Percentiles rank a stretch among this genome's conserved stretches.
Conservation (phyloP, 805 yeast genomes). For the Lipomyces sp. region DNA sequence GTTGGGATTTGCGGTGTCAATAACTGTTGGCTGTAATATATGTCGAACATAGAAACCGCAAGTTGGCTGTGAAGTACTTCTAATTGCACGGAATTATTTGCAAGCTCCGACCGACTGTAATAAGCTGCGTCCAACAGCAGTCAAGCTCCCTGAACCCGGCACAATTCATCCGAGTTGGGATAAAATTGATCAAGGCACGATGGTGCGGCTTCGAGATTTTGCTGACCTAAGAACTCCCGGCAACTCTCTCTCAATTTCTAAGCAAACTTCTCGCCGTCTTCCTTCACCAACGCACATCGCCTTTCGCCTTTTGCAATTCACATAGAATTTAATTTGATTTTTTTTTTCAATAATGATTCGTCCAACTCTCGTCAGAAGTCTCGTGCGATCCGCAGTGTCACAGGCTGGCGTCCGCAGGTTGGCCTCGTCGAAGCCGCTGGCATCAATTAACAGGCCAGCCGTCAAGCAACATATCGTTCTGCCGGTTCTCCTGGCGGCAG, state of each 20-base stretch:
- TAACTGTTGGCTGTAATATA: too few species aligned
- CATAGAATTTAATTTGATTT: neutral
- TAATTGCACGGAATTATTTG: too few species aligned
- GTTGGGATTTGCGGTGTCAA: too few species aligned
- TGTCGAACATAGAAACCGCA: too few species aligned
- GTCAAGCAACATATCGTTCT: neutral
- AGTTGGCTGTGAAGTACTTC: too few species aligned
- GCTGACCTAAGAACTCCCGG: neutral
- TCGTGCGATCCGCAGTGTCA: neutral
- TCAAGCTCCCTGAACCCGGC: too few species aligned
- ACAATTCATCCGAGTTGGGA: too few species aligned
- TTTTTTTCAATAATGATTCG: neutral
- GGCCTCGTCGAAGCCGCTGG: neutral
- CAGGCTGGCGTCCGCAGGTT: neutral
- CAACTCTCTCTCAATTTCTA: neutral
- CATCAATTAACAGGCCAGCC: neutral
- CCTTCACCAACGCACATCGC: neutral
- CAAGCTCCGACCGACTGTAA: too few species aligned
- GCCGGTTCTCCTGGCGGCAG: neutral
- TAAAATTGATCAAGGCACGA: neutral
- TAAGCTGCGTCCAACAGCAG: too few species aligned
- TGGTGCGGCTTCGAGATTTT: neutral
- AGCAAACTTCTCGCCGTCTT: neutral
- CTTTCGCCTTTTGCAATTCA: neutral
- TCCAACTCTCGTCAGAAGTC: neutral